Evolutionary conservation across 1,139 yeast genomes (phyloP).

Genomic region (Magnusiomyces ingens): DNA sequence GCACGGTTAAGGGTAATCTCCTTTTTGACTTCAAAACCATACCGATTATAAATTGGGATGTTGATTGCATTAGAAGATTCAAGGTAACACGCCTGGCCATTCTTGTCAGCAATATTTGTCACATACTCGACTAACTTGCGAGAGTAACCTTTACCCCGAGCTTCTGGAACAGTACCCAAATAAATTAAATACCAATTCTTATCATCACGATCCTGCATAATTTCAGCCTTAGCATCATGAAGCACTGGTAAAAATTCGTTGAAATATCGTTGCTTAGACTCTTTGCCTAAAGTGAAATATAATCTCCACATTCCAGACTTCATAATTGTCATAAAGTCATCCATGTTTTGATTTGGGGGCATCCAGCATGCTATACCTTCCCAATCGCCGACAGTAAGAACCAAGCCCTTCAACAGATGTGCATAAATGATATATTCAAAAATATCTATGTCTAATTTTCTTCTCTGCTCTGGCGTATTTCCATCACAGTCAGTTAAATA

Average conservation of each 20-base stretch:
- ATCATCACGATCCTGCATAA: conserved; percentile 33
- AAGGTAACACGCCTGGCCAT: conserved; percentile 43
- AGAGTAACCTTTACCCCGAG: conserved; percentile 65
- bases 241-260: conserved; percentile 51
- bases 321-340: conserved; percentile 44
- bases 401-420: conserved; percentile 51
- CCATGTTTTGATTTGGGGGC: conserved; percentile 46
- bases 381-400: conserved; percentile 45
- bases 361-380: conserved; percentile 64
- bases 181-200: conserved; percentile 53
- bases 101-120: conserved; percentile 46
- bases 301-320: conserved; percentile 50
- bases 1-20: conserved; percentile 18
- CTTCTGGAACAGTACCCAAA: conserved; percentile 50
- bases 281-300: conserved; percentile 45
- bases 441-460: conserved; percentile 41
- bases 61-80: conserved; percentile 52
- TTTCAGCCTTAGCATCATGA: conserved; percentile 40
- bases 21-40: conserved; percentile 40
- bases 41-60: conserved; percentile 51
- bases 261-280: conserved; percentile 50
- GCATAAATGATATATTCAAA: conserved; percentile 54
- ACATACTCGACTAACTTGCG: conserved; percentile 51
- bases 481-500: conserved; percentile 42
- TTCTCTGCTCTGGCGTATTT: conserved; percentile 33